phyloP scores from a whole-genome alignment of 371 early-diverging fungal species.

The Mucor indicus region DNA sequence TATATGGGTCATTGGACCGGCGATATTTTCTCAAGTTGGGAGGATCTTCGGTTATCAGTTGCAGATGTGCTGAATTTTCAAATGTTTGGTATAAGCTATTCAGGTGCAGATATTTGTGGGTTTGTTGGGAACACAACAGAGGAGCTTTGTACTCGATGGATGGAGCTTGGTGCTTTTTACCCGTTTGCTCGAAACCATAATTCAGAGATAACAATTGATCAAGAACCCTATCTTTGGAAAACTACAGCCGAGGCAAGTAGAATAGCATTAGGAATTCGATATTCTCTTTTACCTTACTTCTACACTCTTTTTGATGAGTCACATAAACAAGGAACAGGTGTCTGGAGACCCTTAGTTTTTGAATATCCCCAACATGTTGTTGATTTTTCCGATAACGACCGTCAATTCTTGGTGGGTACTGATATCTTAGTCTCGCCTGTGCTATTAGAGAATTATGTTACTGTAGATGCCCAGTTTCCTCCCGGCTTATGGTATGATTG shows the following conservation, averaged over 20 bases:
- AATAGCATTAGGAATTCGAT: slow-evolving; percentile 51
- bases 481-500: slow-evolving; percentile 54
- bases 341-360: slow-evolving; percentile 38
- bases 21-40: slow-evolving; percentile 52
- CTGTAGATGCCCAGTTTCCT: slow-evolving; percentile 54
- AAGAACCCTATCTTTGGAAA: slow-evolving; percentile 58
- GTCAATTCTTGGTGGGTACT: slow-evolving; percentile 32
- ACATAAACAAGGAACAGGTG: slow-evolving; percentile 33
- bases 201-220: slow-evolving; percentile 13
- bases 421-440: slow-evolving; percentile 59
- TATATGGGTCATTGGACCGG: slow-evolving; percentile 64
- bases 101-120: slow-evolving; percentile 71
- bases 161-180: slow-evolving; percentile 68
- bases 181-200: slow-evolving; percentile 75
- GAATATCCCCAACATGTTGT: slow-evolving; percentile 21
- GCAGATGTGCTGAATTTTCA: slow-evolving; percentile 60
- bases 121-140: slow-evolving; percentile 58
- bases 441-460: slow-evolving; percentile 23
- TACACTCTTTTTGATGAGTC: slow-evolving; percentile 65
- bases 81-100: slow-evolving; percentile 63
- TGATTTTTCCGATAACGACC: slow-evolving; percentile 14
- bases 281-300: slow-evolving; percentile 61
- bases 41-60: slow-evolving; percentile 49
- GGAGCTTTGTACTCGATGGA: slow-evolving; percentile 65
- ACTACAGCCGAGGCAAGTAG: slow-evolving; percentile 46